These are phyloP conservation scores for Boletellus ananas DNA, from an alignment of 768 basidiomycete species.

Conservation along the genomic window DNA sequence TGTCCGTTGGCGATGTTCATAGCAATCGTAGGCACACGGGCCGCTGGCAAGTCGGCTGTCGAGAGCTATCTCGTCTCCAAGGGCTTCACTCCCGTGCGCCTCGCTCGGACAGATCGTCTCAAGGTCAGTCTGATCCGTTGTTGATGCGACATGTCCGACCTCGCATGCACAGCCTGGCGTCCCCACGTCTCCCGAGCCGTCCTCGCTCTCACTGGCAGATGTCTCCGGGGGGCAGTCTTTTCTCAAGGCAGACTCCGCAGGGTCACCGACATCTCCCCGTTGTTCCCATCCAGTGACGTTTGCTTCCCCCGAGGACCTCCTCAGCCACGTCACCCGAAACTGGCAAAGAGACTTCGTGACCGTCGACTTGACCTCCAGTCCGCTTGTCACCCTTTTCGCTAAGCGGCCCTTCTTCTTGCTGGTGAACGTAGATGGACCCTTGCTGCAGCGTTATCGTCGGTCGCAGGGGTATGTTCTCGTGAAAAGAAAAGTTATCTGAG, in stretches of 20 bases:
- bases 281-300: constrained; percentile 33
- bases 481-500: not conserved
- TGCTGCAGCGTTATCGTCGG: constrained; percentile 64
- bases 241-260: constrained; percentile 21
- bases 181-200: not conserved
- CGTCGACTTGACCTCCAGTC: constrained; percentile 53
- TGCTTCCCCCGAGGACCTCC: constrained; percentile 46
- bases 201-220: not conserved
- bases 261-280: constrained; percentile 16
- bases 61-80: constrained; percentile 57
- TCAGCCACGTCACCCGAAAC: constrained; percentile 72
- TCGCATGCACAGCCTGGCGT: constrained; percentile 8
- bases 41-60: constrained; percentile 58
- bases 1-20: constrained; percentile 50
- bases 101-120: constrained; percentile 24
- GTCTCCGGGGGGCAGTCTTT: constrained; percentile 12
- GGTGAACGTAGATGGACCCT: constrained; percentile 77
- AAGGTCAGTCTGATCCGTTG: constrained; percentile 14
- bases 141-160: not conserved
- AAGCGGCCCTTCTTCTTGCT: constrained; percentile 92
- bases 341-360: constrained; percentile 86
- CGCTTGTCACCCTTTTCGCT: constrained; percentile 62
- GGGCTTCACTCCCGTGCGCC: constrained; percentile 51
- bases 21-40: constrained; percentile 60
- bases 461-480: constrained; percentile 42